Conservation (phyloP, 805 yeast species). For the Candida vaughaniae region DNA sequence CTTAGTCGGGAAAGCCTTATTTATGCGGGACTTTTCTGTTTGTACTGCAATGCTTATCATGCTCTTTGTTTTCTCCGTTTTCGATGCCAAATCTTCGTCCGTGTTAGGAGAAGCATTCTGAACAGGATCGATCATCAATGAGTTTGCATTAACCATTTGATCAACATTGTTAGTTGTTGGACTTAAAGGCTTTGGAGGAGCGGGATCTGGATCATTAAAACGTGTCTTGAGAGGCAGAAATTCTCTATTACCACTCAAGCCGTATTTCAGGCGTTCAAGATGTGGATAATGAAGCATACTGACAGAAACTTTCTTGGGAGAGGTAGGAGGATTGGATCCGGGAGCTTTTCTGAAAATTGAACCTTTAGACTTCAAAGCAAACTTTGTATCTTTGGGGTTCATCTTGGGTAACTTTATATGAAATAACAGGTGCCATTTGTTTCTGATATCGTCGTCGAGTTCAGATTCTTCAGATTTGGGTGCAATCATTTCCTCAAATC, state of each 20-base stretch:
- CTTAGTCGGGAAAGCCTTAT: too few relatives aligned
- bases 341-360: background rate
- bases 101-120: background rate
- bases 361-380: background rate
- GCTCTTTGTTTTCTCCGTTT: background rate
- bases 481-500: background rate
- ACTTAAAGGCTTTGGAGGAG: background rate
- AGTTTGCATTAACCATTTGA: too few relatives aligned
- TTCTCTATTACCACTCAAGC: background rate
- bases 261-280: constrained; percentile 1
- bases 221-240: background rate
- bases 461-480: background rate
- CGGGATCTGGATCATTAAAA: background rate
- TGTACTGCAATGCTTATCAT: background rate
- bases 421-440: background rate
- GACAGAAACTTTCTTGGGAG: background rate
- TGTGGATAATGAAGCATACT: constrained; percentile 6
- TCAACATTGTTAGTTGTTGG: too few relatives aligned
- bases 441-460: background rate
- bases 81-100: background rate
- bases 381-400: background rate
- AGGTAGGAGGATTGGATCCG: too few relatives aligned
- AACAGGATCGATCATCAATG: background rate
- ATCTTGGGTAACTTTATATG: background rate
- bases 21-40: background rate